Percentiles rank a stretch among this genome's conserved stretches.
These are phyloP conservation scores for Chenopodium quinoa DNA, from an alignment of 148 eudicot species.

Conservation along the genomic window DNA sequence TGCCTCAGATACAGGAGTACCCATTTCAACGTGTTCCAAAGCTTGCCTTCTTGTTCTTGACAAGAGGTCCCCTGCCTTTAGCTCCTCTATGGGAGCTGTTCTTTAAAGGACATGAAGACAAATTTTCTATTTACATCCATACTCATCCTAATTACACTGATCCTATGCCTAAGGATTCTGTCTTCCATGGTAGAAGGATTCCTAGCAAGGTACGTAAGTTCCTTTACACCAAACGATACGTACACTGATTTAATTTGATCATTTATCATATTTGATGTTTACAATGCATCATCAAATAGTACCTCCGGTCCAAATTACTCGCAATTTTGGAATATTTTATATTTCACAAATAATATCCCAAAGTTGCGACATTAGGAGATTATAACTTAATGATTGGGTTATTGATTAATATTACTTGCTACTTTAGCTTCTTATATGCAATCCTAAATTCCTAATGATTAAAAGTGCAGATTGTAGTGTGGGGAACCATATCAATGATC, in stretches of 20 bases:
- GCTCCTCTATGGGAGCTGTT: slow-evolving; percentile 44
- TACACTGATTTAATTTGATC: no score
- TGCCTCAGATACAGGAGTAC: slow-evolving; percentile 15
- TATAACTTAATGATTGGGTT: no score
- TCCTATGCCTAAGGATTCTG: slow-evolving; percentile 27
- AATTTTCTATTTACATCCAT: slow-evolving; percentile 40
- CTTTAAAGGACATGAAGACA: slow-evolving; percentile 31
- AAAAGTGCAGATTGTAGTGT: not conserved
- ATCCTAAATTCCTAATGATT: no score
- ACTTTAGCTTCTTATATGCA: no score
- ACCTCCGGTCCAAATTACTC: no score
- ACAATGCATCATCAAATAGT: no score
- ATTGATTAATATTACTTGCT: no score
- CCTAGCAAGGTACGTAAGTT: slow-evolving; percentile 34
- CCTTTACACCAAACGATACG: no score
- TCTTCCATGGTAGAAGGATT: slow-evolving; percentile 33
- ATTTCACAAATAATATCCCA: no score
- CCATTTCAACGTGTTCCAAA: slow-evolving; percentile 22
- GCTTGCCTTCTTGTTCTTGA: slow-evolving; percentile 44
- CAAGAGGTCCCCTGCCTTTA: slow-evolving; percentile 41
- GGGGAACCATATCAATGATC: slow-evolving; percentile 20
- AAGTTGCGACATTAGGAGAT: no score
- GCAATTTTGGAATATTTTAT: no score
- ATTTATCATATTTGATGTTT: no score
- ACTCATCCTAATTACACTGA: slow-evolving; percentile 30